Evolutionary conservation across 345 rosid genomes (phyloP), one percentile per base, ranked within the genome.

Genomic region (Kernera saxatilis): DNA sequence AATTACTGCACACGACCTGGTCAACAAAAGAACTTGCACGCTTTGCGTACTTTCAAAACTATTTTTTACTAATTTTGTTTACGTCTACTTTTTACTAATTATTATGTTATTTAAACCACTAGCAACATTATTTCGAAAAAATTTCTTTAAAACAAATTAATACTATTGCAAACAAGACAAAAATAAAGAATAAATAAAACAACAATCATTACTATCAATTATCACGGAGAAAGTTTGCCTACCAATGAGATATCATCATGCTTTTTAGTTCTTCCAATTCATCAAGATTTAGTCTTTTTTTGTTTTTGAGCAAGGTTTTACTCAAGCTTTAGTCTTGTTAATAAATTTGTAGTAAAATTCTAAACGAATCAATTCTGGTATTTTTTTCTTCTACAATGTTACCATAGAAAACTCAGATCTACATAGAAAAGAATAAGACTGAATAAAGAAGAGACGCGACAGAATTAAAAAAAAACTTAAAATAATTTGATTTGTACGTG

Each of bases 151-250:
- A 52, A 48, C 36, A 71, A 25, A 25, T 18, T 10, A 36, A 48
- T 37, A 62, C n/a, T 18, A 27, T 19, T 53, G 23, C 57, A 63
- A 63, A 72, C 40, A 72, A 64, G 77, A 64, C 77, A 72, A 72
- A 72, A 54, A 23, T 23, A 43, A 45, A 33, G 76, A 53, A 72
- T 72, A 72, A 63, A 44, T 12, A 32, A 64, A 64, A 64, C 32
- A 64, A 44, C 55, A 52, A 64, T 64, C 70, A 72, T 63, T 41
- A 62, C 35, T 62, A 43, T 62, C 76, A 71, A 71, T 72, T 51
- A 70, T 61, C 52, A 71, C 32, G 22, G 59, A 32, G 9, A 14
- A 61, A 53, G 33, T 39, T 19, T 52, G 36, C 41, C 46, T 13
- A 41, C 45, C 10, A 62, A 30, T 69, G 55, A 32, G 9, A 12